Conservation (phyloP, 768 basidiomycete genomes). For the Agaricus sinodeliciosus region DNA sequence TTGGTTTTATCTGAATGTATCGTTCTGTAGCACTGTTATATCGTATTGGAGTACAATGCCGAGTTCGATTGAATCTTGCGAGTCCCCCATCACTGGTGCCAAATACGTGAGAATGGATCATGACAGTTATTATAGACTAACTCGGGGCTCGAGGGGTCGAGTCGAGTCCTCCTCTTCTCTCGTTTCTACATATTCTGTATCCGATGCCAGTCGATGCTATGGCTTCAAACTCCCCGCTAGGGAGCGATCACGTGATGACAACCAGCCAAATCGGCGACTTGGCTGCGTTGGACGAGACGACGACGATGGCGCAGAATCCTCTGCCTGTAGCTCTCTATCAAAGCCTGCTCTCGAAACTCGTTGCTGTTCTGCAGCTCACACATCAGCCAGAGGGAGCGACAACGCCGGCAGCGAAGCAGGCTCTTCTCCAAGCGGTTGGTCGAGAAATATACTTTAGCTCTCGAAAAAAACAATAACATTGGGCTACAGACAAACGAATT, state of each 20-base stretch:
- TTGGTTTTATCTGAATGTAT: background rate
- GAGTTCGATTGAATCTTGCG: too few species aligned
- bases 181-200: too few species aligned
- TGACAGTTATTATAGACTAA: too few species aligned
- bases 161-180: background rate
- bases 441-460: background rate
- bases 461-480: background rate
- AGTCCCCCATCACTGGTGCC: background rate
- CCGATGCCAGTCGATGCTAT: background rate
- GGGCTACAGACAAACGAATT: conserved; percentile 60
- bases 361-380: conserved; percentile 53
- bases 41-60: background rate
- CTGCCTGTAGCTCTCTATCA: conserved; percentile 48
- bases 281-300: background rate
- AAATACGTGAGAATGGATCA: conserved; percentile 3
- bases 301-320: conserved; percentile 23
- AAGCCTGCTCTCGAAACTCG: conserved; percentile 51
- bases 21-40: background rate
- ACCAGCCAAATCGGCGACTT: background rate
- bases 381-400: conserved; percentile 47
- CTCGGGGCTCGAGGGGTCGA: background rate
- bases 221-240: background rate
- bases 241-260: conserved; percentile 3
- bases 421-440: conserved; percentile 58
- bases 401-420: conserved; percentile 57